Evolutionary conservation across 1,284 basidiomycete genomes (phyloP).

Genomic region (Phellopilus nigrolimitatus): DNA sequence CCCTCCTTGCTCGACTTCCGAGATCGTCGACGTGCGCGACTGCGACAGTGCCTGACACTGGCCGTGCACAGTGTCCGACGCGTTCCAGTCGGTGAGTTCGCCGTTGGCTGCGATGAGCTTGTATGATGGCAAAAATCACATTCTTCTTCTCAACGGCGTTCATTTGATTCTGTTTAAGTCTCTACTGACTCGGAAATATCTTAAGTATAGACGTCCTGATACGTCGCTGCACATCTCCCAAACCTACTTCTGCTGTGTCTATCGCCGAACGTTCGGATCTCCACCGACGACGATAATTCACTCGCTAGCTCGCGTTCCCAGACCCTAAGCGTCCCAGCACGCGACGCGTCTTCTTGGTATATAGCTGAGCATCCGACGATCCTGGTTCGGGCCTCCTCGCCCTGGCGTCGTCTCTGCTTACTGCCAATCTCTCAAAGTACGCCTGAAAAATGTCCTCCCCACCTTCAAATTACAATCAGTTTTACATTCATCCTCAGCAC

Average conservation of each 20-base stretch:
- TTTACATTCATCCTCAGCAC: slow-evolving; percentile 16
- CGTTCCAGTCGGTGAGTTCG: too few species aligned
- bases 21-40: too few species aligned
- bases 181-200: slow-evolving; percentile 3
- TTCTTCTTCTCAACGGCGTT: neutral
- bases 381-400: slow-evolving; percentile 5
- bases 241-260: slow-evolving; percentile 7
- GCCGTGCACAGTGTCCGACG: too few species aligned
- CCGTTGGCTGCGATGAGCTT: too few species aligned
- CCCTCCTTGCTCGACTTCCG: too few species aligned
- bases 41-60: too few species aligned
- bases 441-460: slow-evolving; percentile 15
- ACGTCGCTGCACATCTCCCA: slow-evolving; percentile 8
- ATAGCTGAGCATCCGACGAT: slow-evolving; percentile 16
- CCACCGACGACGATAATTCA: slow-evolving; percentile 1
- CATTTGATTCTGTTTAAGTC: neutral
- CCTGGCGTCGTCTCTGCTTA: slow-evolving; percentile 6
- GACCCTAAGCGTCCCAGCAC: neutral
- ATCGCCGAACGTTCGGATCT: slow-evolving; percentile 18
- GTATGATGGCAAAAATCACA: neutral
- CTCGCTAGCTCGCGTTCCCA: slow-evolving; percentile 7
- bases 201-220: slow-evolving; percentile 12
- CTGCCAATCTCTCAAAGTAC: slow-evolving; percentile 2
- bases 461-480: slow-evolving; percentile 14
- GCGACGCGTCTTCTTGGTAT: slow-evolving; percentile 15